Evolutionary conservation across 164 flowering plant species (phyloP), one percentile per base, ranked within the genome.

Genomic region (Saururus chinensis): DNA sequence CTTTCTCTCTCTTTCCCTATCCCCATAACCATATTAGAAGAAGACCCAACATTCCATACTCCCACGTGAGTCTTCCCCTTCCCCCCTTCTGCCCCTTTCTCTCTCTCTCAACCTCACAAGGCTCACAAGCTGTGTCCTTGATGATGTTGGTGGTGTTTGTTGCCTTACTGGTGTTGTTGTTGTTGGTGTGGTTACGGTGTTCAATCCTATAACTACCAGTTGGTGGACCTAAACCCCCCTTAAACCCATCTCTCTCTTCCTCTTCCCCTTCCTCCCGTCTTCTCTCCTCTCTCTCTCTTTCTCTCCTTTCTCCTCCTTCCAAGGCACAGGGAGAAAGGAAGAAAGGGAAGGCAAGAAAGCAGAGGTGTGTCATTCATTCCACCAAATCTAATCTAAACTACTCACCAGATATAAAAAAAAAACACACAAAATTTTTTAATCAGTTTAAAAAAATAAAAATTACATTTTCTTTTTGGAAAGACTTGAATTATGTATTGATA

Each of bases 221-320:
- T 78, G 90, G 90, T 87, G 60, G 87, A 87, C 88, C 95, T 84
- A 81, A 86, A 83, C 37, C 77, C 82, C 74, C 30, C 80, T 72
- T 78, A 75, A 85, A 82, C 80, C 86, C 71, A 55, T 24, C 24
- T 52, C 37, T 41, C 48, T 35, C 42, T 52, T 60, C 55, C 57
- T 25, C 53, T 12, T 57, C 69, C 54, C 25, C 51, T n/a, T 62
- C 60, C 55, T 48, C 45, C 66, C 75, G 57, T 56, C 37, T 57
- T 49, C 58, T 62, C 40, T 51, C 64, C 49, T 26, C 51, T 45
- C 53, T 45, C 40, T 26, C 51, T 60, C 19, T 48, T 20, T 19
- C 14, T 45, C 52, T 60, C 10, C 62, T 30, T 26, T 8, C 35
- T 12, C 19, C 35, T 13, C 16, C 19, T 23, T 24, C 25, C 17